phyloP scores from a whole-genome alignment of 192 early-diverging fungal species.

The Coemansia sp. region DNA sequence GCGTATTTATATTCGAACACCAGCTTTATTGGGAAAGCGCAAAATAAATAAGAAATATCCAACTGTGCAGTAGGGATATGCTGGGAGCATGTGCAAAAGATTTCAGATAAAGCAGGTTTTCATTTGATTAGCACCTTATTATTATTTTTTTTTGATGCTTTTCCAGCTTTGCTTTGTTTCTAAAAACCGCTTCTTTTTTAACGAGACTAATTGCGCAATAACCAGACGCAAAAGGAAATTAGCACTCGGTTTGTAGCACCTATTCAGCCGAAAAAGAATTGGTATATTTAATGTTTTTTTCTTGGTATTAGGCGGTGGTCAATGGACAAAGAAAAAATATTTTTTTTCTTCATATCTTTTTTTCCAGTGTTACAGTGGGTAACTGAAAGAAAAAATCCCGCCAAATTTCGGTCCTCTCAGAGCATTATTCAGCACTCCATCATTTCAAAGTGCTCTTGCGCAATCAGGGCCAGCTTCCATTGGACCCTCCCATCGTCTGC shows the following conservation, averaged over 20 bases:
- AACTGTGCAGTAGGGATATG: neutral
- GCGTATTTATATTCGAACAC: neutral
- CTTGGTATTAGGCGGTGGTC: too few species aligned
- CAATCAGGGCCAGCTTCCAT: neutral
- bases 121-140: neutral
- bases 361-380: neutral
- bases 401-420: neutral
- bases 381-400: neutral
- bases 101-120: too few species aligned
- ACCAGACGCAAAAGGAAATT: neutral
- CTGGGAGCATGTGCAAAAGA: too few species aligned
- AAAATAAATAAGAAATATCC: neutral
- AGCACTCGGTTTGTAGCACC: neutral
- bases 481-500: neutral
- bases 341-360: too few species aligned
- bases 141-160: neutral
- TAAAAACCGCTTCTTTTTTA: too few species aligned
- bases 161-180: too few species aligned
- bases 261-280: too few species aligned
- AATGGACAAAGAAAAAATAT: too few species aligned
- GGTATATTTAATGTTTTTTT: neutral
- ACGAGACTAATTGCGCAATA: neutral
- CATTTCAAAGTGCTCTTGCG: neutral
- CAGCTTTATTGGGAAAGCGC: too few species aligned
- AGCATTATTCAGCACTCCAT: constrained; percentile 1